Conservation (phyloP, 2,329 filamentous ascomycete genomes). For the Colletotrichum endophyticum region DNA sequence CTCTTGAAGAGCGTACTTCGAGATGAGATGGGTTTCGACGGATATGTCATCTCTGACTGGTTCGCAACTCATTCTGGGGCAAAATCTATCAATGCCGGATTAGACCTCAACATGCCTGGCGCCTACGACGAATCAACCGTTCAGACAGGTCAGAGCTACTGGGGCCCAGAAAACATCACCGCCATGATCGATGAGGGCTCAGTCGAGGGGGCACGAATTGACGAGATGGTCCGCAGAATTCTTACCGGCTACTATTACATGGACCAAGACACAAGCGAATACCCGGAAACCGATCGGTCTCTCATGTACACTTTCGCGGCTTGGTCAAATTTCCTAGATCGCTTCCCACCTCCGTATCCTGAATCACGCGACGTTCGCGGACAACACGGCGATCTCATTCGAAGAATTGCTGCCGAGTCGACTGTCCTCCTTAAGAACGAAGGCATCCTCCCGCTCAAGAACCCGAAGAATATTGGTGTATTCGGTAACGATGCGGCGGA, state of each 20-base stretch:
- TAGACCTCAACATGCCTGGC: slow-evolving; percentile 86
- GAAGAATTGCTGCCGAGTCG: slow-evolving; percentile 54
- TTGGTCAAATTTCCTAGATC: neutral
- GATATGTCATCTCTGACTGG: slow-evolving; percentile 68
- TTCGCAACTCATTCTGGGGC: slow-evolving; percentile 76
- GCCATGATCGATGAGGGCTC: slow-evolving; percentile 63
- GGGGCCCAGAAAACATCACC: slow-evolving; percentile 58
- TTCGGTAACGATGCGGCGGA: slow-evolving; percentile 71
- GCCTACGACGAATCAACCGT: slow-evolving; percentile 38
- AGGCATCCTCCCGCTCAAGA: slow-evolving; percentile 60
- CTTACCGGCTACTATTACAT: slow-evolving; percentile 64
- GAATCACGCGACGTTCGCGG: slow-evolving; percentile 59
- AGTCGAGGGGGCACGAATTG: slow-evolving; percentile 64
- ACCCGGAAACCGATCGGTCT: slow-evolving; percentile 42
- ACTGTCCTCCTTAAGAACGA: slow-evolving; percentile 73
- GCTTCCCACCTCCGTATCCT: slow-evolving; percentile 36
- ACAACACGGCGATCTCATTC: slow-evolving; percentile 66
- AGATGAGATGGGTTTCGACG: slow-evolving; percentile 75
- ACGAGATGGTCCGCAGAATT: slow-evolving; percentile 71
- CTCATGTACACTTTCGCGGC: neutral
- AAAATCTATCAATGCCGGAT: slow-evolving; percentile 66
- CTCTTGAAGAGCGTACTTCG: slow-evolving; percentile 70
- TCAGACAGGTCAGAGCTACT: slow-evolving; percentile 60
- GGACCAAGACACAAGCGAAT: slow-evolving; percentile 49
- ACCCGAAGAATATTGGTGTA: slow-evolving; percentile 57